phyloP scores from a whole-genome alignment of 768 basidiomycete genomes.

The Paxillus ammoniavirescens region DNA sequence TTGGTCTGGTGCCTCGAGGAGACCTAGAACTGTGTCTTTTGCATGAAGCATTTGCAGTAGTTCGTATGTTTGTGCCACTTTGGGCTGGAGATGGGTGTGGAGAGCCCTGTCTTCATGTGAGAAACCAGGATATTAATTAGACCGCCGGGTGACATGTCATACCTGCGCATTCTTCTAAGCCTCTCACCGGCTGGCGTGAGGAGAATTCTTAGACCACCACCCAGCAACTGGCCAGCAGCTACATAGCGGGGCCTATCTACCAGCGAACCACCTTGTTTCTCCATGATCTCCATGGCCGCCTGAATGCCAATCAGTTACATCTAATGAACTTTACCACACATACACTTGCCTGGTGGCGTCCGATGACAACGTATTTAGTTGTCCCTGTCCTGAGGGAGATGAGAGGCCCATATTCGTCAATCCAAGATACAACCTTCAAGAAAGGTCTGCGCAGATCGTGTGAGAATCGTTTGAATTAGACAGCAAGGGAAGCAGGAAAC shows the following conservation, averaged over 20 bases:
- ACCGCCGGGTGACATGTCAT: slow-evolving; percentile 4
- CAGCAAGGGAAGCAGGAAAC: not conserved
- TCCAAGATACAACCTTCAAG: slow-evolving; percentile 46
- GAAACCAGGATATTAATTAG: not conserved
- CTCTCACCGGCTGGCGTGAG: slow-evolving; percentile 48
- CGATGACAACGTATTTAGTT: slow-evolving; percentile 16
- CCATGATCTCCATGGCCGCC: slow-evolving; percentile 59
- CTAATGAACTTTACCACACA: not conserved
- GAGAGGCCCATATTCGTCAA: slow-evolving; percentile 54
- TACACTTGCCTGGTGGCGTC: slow-evolving; percentile 15
- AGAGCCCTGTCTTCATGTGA: slow-evolving; percentile 38
- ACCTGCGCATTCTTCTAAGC: slow-evolving; percentile 56
- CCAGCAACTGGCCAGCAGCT: slow-evolving; percentile 51
- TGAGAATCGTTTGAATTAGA: not conserved
- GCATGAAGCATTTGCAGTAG: slow-evolving; percentile 39
- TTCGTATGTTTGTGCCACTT: slow-evolving; percentile 42
- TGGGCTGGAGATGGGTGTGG: slow-evolving; percentile 52
- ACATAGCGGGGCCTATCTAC: slow-evolving; percentile 49
- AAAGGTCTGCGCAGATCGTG: not conserved
- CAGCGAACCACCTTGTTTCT: slow-evolving; percentile 49
- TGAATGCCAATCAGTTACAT: slow-evolving; percentile 22
- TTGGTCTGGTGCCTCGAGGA: slow-evolving; percentile 11
- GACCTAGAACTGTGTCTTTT: slow-evolving; percentile 8
- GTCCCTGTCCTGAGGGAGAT: slow-evolving; percentile 50
- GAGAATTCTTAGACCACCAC: slow-evolving; percentile 51